phyloP scores from a whole-genome alignment of 192 early-diverging fungal genomes.

The Radiomyces spectabilis region DNA sequence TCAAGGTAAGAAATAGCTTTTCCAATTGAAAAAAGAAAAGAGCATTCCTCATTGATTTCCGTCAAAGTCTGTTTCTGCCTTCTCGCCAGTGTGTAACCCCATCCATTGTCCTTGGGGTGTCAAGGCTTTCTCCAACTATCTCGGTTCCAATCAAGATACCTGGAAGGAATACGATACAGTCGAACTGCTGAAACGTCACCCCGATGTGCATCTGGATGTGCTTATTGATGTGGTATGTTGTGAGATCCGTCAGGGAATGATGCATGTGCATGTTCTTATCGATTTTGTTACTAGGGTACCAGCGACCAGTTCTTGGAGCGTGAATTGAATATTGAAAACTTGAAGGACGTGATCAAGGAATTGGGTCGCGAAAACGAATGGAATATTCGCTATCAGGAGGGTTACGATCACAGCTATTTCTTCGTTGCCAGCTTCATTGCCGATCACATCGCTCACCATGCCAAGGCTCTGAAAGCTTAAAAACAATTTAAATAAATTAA shows the following conservation, averaged over 20 bases:
- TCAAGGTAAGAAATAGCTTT: conserved; percentile 31
- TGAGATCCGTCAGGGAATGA: conserved; percentile 19
- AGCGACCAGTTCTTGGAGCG: conserved; percentile 61
- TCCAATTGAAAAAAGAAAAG: neutral
- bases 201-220: conserved; percentile 26
- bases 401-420: conserved; percentile 86
- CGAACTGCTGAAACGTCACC: conserved; percentile 51
- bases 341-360: conserved; percentile 41
- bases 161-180: conserved; percentile 75
- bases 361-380: conserved; percentile 38
- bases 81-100: conserved; percentile 79
- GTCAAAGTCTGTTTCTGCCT: conserved; percentile 56
- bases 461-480: conserved; percentile 33
- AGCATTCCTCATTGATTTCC: neutral
- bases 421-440: conserved; percentile 75
- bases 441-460: conserved; percentile 74
- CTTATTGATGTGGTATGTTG: conserved; percentile 34
- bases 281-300: conserved; percentile 58
- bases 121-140: conserved; percentile 71
- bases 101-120: conserved; percentile 67
- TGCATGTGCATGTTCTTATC: no score
- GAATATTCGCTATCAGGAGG: conserved; percentile 61
- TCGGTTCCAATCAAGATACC: conserved; percentile 47
- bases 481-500: neutral
- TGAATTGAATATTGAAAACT: conserved; percentile 55